Base-by-base conservation (phyloP, 345 rosid genomes). In the Raphanus raphanistrum region DNA sequence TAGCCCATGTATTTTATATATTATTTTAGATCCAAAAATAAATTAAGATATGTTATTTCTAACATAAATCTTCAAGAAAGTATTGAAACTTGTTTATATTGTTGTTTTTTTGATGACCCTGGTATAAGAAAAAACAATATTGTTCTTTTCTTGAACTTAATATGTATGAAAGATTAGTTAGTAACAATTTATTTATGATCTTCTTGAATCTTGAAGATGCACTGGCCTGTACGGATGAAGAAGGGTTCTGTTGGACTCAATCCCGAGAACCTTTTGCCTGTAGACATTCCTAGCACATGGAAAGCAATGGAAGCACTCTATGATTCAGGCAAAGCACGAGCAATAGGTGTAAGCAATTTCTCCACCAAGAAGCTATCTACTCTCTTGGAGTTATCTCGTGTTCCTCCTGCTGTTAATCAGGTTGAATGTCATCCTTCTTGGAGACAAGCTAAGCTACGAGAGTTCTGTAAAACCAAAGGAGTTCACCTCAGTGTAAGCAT, bases 371-470 rank as follows among this genome's bases (percentile, higher is more conserved):
- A 91, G 77, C 82, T 93, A 62, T 87, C 68, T 4, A 82, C 88
- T 77, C 80, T 93, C 83, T 68, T 89, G 68, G 89, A 85, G 65
- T 76, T 82, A 21, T 97, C 92, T 4, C 89, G 86, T 4, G 83
- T 93, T 71, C 90, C 92, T 76, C 98, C 98, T 8, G 96, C 94
- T 10, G 90, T 90, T 41, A 77, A 83, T 76, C 98, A 93, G 83
- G 97, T 93, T 28, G 97, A 91, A 55, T 93, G 92, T 68, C 94
- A 93, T 73, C 96, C 97, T 76, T 80, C 86, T 3, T 93, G 97
- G 98, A 82, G 84, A 78, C 94, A 90, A 76, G 6, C 76, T 2
- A 90, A 86, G 86, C 87, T 93, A 11, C 88, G 43, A 5, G 89
- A 81, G 38, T 85, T 90, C 70, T 93, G 96, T 74, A 84, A 89